A percentile compares a stretch with the other conserved stretches of the same genome.
Conservation (phyloP, 352 stramenopile genomes). For the Pythium aphanidermatum region DNA sequence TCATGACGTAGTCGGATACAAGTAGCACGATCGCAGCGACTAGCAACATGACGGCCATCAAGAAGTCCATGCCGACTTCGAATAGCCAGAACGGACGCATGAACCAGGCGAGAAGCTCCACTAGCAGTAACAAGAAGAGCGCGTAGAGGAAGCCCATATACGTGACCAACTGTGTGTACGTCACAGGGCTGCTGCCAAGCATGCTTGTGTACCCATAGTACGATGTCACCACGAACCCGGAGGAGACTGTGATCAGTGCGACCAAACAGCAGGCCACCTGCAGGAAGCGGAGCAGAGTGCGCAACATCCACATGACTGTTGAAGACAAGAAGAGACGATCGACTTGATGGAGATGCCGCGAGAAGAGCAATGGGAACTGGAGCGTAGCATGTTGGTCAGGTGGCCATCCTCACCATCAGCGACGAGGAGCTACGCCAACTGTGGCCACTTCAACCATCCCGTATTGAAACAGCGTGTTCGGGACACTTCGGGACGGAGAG, state of each 20-base stretch:
- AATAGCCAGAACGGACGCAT: slow-evolving; percentile 30
- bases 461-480: neutral
- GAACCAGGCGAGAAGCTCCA: slow-evolving; percentile 37
- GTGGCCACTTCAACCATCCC: slow-evolving; percentile 13
- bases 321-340: neutral
- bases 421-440: slow-evolving; percentile 4
- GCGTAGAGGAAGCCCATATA: slow-evolving; percentile 66
- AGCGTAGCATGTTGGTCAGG: too few relatives aligned
- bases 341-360: neutral
- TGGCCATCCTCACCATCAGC: too few relatives aligned
- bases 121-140: slow-evolving; percentile 42
- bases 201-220: slow-evolving; percentile 73
- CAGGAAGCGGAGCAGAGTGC: slow-evolving; percentile 49
- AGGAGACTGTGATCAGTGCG: slow-evolving; percentile 50
- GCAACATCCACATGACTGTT: slow-evolving; percentile 28
- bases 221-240: slow-evolving; percentile 47
- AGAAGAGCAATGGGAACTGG: too few relatives aligned
- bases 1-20: slow-evolving; percentile 52
- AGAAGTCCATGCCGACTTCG: slow-evolving; percentile 47
- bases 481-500: neutral
- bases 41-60: slow-evolving; percentile 47
- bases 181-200: slow-evolving; percentile 50
- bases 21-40: slow-evolving; percentile 65
- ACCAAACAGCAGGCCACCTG: slow-evolving; percentile 51
- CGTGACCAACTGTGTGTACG: slow-evolving; percentile 49